Evolutionary conservation across 2,329 filamentous ascomycete genomes (phyloP), one percentile per base, ranked within the genome.

Genomic region (Microsporum ferrugineum): DNA sequence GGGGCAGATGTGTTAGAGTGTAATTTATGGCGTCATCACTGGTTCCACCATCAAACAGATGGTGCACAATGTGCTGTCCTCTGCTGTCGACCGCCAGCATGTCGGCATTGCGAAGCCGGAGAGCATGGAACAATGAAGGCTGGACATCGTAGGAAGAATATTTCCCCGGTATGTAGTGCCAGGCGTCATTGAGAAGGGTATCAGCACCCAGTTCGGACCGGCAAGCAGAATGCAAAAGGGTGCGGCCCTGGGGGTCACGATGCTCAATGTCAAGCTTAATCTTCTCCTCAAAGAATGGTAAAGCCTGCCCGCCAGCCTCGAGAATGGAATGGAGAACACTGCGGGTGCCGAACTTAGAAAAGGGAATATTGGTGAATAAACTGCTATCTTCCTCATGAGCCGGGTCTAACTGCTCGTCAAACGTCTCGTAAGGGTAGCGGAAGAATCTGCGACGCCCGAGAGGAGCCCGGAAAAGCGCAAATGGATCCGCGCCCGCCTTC

Each of bases 281-380:
- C 23, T 57, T 57, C 39, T 61, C 59, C 34, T 61, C 57, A 17
- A 64, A 57, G 38, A 63, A 39, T 39, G 59, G 61, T 34, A 56
- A 49, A 51, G 49, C 58, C 23, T 57, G 34, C 47, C 59, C 59
- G 36, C 61, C 58, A 57, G 63, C 41, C 51, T 64, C 61, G 23
- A 64, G 51, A 29, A 64, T 64, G 38, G 63, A 62, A 58, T 64
- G 63, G 56, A 63, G 36, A 36, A 64, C 61, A 58, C 61, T 59
- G 17, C 59, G 57, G 36, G 60, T 62, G 41, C 59, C 61, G 57
- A 58, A 64, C 43, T 58, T 60, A 38, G 10, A 8, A 61, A 34
- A 23, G 8, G 41, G 47, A 56, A 38, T 38, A n/a, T 34, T 5
- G 10, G n/a, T 6, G 7, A 33, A 14, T 55, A 14, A 10, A 57